phyloP scores from a whole-genome alignment of 805 yeast genomes.

The Gaillardinia entomophila region DNA sequence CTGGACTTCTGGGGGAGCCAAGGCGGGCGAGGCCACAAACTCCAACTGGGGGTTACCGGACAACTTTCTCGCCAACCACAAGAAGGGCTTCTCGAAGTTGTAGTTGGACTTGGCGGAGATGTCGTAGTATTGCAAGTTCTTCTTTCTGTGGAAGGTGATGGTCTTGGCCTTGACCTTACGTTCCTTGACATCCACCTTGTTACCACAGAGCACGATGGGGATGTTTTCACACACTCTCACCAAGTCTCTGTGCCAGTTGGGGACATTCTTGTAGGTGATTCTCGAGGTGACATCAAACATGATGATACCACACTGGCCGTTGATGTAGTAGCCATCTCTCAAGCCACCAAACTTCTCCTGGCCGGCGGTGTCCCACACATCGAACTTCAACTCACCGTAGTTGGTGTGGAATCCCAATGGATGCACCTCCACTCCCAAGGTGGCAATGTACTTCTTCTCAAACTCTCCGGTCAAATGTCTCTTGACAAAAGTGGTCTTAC shows the following conservation, averaged over 20 bases:
- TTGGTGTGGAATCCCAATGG: conserved; percentile 97
- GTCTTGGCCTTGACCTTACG: conserved; percentile 99
- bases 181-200: conserved; percentile 99
- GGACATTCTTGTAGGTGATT: conserved; percentile 99
- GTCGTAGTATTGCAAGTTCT: conserved; percentile 98
- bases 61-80: conserved; percentile 99
- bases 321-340: conserved; percentile 99
- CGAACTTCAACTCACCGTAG: conserved; percentile 97
- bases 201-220: conserved; percentile 98
- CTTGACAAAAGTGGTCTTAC: conserved; percentile 99
- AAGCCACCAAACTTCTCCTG: conserved; percentile 99
- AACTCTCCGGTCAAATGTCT: conserved; percentile 99
- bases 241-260: conserved; percentile 99
- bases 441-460: conserved; percentile 98
- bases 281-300: conserved; percentile 99
- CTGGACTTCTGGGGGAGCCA: conserved; percentile 99
- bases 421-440: conserved; percentile 99
- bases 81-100: conserved; percentile 99
- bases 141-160: conserved; percentile 99
- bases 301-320: conserved; percentile 99
- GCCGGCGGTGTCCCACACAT: conserved; percentile 99
- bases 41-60: conserved; percentile 98
- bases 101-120: conserved; percentile 99
- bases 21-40: conserved; percentile 98
- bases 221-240: conserved; percentile 99